Conservation (phyloP, 1,284 basidiomycete genomes). For the Gomphus sp. region DNA sequence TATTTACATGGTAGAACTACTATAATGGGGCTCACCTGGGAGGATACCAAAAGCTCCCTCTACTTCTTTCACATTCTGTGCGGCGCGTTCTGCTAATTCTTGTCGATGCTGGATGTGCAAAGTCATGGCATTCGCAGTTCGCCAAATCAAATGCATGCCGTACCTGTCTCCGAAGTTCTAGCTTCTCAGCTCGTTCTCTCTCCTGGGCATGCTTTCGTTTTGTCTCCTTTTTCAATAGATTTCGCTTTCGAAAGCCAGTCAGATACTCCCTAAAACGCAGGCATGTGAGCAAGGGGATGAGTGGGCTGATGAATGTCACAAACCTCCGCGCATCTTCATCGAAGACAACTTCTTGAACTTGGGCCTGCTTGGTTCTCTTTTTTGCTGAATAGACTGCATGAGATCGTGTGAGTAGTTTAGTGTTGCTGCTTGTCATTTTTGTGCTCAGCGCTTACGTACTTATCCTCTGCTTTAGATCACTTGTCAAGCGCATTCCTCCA, state of each 20-base stretch:
- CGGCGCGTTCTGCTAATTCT: conserved; percentile 58
- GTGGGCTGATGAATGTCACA: conserved; percentile 14
- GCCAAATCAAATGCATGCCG: conserved; percentile 15
- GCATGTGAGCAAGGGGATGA: conserved; percentile 1
- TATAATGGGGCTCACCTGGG: background rate
- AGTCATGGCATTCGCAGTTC: conserved; percentile 7
- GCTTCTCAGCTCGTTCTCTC: conserved; percentile 56
- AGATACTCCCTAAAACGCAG: conserved; percentile 55
- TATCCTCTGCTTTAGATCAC: too few species aligned
- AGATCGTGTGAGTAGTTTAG: conserved; percentile 48
- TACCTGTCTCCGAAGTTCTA: conserved; percentile 64
- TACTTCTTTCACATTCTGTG: conserved; percentile 57
- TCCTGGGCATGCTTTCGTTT: conserved; percentile 59
- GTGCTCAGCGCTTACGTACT: too few species aligned
- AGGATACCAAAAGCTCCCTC: conserved; percentile 50
- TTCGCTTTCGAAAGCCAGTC: conserved; percentile 83
- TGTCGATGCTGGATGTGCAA: conserved; percentile 46
- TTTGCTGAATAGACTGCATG: conserved; percentile 55
- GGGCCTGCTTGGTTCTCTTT: conserved; percentile 42
- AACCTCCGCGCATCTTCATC: conserved; percentile 71
- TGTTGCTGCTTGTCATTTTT: conserved; percentile 33
- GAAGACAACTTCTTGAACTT: conserved; percentile 65
- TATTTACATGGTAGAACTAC: background rate
- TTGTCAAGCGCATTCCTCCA: too few species aligned
- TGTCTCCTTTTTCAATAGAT: conserved; percentile 63